Evolutionary conservation across 805 yeast species (phyloP), one percentile per base, ranked within the genome.

Genomic region (Wickerhamomyces sydowiorum): DNA sequence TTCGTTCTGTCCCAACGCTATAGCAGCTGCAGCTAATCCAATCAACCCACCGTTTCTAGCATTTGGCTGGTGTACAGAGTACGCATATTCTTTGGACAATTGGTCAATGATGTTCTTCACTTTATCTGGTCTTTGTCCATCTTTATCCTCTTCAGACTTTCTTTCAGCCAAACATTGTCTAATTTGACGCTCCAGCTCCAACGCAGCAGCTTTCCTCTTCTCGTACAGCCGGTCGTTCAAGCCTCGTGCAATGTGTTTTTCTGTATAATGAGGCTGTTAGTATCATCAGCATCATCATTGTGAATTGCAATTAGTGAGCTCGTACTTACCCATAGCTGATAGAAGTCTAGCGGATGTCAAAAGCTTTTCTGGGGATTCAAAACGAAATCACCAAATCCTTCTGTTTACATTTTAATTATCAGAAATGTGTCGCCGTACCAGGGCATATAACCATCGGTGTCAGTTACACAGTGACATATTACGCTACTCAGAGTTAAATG

Each of bases 41-140:
- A 95, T 91, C 33, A 91, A 72, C 0, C 98, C 97, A 15, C 99
- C 99, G 70, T 89, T 90, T 52, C 96, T 76, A 6, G 96, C 87
- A 72, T 85, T 73, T 39, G 96, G 80, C 64, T 86, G 81, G 69
- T 90, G 86, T 43, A 85, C 76, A 32, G 96, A 77, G 67, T 87
- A 83, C 1, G 91, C 88, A 56, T 77, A 84, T 51, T 84, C 89
- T 32, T 81, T 69, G 38, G 87, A 74, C 42, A 93, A 67, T 56
- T 89, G 95, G 44, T 76, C 81, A 34, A 91, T 85, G 44, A 78
- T 73, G 22, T 63, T 66, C 40, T 73, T 73, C 40, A 86, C 79
- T 39, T 75, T 76, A 20, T 76, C 80, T 6, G 20, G 20, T 5
- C 13, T 12, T 29, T 15, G 20, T 5, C 20, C 32, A 17, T 29